Evolutionary conservation across 2,329 filamentous ascomycete species (phyloP), one percentile per base, ranked within the genome.

Genomic region (Lasiodiplodia sp.): DNA sequence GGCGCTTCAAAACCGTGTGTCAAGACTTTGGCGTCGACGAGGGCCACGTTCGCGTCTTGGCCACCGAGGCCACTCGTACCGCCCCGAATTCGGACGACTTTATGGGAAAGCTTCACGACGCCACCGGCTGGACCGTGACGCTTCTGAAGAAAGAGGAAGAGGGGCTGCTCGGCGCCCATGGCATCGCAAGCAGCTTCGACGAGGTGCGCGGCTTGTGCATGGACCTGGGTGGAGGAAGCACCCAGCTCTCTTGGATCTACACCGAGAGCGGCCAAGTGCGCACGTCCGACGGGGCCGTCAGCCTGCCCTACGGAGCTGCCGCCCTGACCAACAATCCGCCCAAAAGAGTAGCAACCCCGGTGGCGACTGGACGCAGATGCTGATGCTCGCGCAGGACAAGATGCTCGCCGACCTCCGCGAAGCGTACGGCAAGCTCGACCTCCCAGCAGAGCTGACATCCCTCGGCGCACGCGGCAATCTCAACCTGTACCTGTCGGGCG

Each of bases 21-120:
- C 76, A 84, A 67, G 87, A 90, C 69, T 93, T 92, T 75, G 84
- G 85, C 21, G 92, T 97, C 0, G 88, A 88, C 0, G 76, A 83
- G 0, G 73, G 79, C 40, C 89, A 94, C 71, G 87, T 95, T 69
- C 86, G 87, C 23, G 87, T 97, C 11, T 87, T 97, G 52, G 94
- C 94, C 23, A 97, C 94, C 0, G 94, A 97, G 79, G 94, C 94
- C 4, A 96, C 94, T 77, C 89, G 94, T 55, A 92, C 89, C 28
- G 93, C 94, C 6, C 79, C 86, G 69, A 97, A 97, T 75, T 89
- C 90, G 0, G 83, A 82, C 23, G 86, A 88, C 1, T 93, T 96
- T 80, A 84, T 92, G 1, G 77, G 81, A 0, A 84, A 86, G 38
- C 94, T 97, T 71, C 82, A 85, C 53, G 77, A 83, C 2, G 82